Evolutionary conservation across 179 eudicot species (phyloP).

Genomic region (Pouteria campechiana): DNA sequence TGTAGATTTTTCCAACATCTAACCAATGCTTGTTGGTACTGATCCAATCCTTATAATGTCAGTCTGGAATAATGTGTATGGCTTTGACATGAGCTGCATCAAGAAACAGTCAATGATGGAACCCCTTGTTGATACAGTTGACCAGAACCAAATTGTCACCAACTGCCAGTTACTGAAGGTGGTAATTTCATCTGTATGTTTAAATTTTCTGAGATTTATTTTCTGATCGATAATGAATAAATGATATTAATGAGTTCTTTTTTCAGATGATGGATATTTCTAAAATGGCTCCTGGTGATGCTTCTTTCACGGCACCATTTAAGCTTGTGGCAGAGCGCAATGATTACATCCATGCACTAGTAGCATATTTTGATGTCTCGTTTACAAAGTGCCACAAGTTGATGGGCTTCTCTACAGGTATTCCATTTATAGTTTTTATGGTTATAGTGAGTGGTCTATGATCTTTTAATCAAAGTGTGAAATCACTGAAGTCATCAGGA

Average conservation of each 20-base stretch:
- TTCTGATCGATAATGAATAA: neutral
- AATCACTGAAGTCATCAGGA: no score
- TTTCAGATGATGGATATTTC: conserved; percentile 93
- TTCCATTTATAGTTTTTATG: no score
- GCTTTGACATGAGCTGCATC: conserved; percentile 96
- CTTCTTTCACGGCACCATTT: conserved; percentile 92
- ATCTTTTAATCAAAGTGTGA: no score
- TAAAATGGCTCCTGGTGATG: conserved; percentile 90
- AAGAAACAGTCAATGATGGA: conserved; percentile 81
- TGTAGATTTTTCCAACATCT: no score
- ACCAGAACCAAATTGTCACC: conserved; percentile 92
- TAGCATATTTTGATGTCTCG: conserved; percentile 93
- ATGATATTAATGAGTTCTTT: conserved; percentile 1
- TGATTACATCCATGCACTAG: conserved; percentile 95
- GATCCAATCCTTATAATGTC: conserved; percentile 8
- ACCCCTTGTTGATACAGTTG: conserved; percentile 92
- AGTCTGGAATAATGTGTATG: conserved; percentile 96
- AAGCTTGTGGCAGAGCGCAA: conserved; percentile 88
- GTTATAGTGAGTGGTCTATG: no score
- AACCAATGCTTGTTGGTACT: no score
- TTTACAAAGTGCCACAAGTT: conserved; percentile 81
- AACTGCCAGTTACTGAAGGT: conserved; percentile 86
- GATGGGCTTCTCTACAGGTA: conserved; percentile 93
- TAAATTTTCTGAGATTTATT: neutral
- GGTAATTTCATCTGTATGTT: neutral